Evolutionary conservation across 768 basidiomycete species (phyloP), one percentile per base, ranked within the genome.

Genomic region (Mycena belliarum): DNA sequence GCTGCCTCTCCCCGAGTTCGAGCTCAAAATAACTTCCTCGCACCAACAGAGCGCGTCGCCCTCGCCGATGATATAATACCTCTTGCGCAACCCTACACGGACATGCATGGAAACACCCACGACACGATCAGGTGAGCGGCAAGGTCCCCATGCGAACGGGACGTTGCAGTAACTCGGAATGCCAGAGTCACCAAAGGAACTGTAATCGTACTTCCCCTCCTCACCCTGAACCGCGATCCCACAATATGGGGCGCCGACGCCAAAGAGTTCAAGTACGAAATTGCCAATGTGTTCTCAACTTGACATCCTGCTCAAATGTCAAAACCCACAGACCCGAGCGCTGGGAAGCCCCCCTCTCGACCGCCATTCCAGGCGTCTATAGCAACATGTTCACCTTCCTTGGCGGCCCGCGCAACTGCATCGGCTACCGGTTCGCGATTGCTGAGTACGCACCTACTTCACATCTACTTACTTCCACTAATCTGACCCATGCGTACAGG

Each of bases 241-340:
- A 68, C 49, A 15, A 45, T 80, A 2, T 82, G 79, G 78, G 81
- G 81, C 18, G 66, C 73, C 0, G 79, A 82, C 57, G 77, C 76
- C 0, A 41, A 61, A 25, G 73, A 77, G 28, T 82, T 81, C 72
- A 73, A 57, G 78, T 77, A 29, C 52, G 70, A n/a, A n/a, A n/a
- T n/a, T n/a, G n/a, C n/a, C n/a, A n/a, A n/a, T 49, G 21, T 20
- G n/a, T 40, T 20, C 38, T 32, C 14, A 14, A 32, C 29, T 6
- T 32, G 29, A 14, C 29, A 32, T 32, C 7, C 40, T n/a, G n/a
- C n/a, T n/a, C n/a, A n/a, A n/a, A n/a, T n/a, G n/a, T n/a, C n/a
- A n/a, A 21, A 16, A 4, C 24, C 7, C 4, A 16, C 60, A 80
- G 78, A 40, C 80, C 80, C 0, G 79, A 82, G 51, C 72, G 81